Conservation (phyloP, 345 rosid genomes). For the Angophora floribunda region DNA sequence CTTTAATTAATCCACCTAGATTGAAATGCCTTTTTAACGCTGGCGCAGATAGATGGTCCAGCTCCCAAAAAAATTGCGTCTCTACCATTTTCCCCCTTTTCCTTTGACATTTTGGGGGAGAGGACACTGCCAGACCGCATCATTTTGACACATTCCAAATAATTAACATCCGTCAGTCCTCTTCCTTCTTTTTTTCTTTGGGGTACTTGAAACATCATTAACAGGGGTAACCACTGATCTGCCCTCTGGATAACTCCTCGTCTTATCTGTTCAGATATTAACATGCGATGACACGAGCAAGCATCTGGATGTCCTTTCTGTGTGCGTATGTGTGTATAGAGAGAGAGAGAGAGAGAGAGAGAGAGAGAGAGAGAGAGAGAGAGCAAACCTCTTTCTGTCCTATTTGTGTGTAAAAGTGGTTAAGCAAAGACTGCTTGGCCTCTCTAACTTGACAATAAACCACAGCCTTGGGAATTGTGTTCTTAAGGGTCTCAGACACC, state of each 20-base stretch:
- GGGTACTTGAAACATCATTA: not conserved
- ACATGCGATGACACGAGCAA: not conserved
- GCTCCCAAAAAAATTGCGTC: not conserved
- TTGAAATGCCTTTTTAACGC: not conserved
- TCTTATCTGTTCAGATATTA: not conserved
- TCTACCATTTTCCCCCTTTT: not conserved
- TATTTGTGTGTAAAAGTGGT: constrained; percentile 60
- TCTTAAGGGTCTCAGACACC: constrained; percentile 68
- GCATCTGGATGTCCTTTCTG: not conserved
- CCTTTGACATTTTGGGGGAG: not conserved
- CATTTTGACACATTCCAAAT: not conserved
- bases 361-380: not conserved
- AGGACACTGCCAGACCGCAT: not conserved
- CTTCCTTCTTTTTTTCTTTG: no score
- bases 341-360: not conserved
- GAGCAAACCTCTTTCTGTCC: constrained; percentile 56
- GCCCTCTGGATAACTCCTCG: not conserved
- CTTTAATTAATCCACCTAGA: not conserved
- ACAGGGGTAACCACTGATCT: not conserved
- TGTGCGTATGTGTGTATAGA: not conserved
- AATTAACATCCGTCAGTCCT: not conserved
- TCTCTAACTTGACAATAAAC: constrained; percentile 80
- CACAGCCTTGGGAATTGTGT: constrained; percentile 65
- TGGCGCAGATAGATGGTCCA: not conserved
- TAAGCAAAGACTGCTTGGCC: constrained; percentile 60